Base-by-base conservation (phyloP, 2,329 filamentous ascomycete species). In the Didymella segeticola region DNA sequence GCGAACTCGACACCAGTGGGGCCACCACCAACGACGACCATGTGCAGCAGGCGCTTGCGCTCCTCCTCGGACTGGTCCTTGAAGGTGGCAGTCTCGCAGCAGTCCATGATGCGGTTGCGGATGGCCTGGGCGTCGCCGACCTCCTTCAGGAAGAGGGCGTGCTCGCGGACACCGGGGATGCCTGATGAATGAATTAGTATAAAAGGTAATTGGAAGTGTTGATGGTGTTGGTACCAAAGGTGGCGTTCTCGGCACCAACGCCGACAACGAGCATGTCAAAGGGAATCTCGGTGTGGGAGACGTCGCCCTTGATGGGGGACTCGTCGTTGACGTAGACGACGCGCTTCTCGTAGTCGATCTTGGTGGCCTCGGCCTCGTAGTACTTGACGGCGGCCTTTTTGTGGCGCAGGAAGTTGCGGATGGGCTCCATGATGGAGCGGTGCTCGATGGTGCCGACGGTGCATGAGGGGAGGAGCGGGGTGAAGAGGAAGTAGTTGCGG, bases 401-500 rank as follows among this genome's bases (percentile, higher is more conserved):
- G 81, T 95, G 90, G 72, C 93, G 90, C 66, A 96, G 85, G 76
- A 99, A 96, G 75, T 95, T 91, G 74, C 95, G 91, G 69, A 99
- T 89, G 52, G 95, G 95, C 82, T 99, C 95, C 95, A 99, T 99
- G 79, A 99, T 99, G 73, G 93, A 98, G 75, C 95, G 91, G 82
- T 98, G 95, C 83, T 99, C 95, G 77, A 99, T 95, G 68, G 91
- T 89, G 70, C 95, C 95, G 63, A 93, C 97, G 46, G 95, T 98
- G 80, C 95, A 99, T 73, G 93, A 98, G 62, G 95, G 95, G 58
- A 99, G 86, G 55, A 99, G 87, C 56, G 95, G 95, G 25, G 95
- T 99, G 84, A 99, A 99, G 66, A 99, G 89, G 87, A 99, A 99
- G 86, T 96, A 99, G 82, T 99, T 99, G 75, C 95, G 91, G 48